A percentile compares a stretch with the other conserved stretches of the same genome.
Evolutionary conservation across 306 rosid genomes (phyloP).

Genomic region (Trifolium subterraneum): DNA sequence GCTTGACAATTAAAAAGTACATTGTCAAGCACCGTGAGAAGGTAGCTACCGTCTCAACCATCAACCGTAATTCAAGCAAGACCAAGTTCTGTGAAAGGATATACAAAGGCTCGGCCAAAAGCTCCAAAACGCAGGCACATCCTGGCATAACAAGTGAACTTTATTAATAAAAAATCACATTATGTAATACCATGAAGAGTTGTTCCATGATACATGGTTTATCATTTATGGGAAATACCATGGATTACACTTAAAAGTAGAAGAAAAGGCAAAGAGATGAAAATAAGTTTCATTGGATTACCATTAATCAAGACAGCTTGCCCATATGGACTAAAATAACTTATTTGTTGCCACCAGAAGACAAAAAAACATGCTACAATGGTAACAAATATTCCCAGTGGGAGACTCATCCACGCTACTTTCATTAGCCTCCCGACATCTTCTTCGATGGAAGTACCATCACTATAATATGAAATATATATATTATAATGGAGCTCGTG

Average conservation of each 20-base stretch:
- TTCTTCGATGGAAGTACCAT: conserved; percentile 65
- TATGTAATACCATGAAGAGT: conserved; percentile 20
- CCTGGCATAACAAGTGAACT: conserved; percentile 62
- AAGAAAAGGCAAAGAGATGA: background rate
- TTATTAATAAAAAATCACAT: conserved; percentile 29
- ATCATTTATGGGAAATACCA: background rate
- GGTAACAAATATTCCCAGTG: conserved; percentile 75
- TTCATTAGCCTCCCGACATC: conserved; percentile 75
- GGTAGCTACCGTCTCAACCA: conserved; percentile 88
- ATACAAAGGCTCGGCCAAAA: conserved; percentile 88
- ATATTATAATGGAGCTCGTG: conserved; percentile 13
- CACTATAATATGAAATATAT: conserved; percentile 54
- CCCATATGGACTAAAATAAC: conserved; percentile 70
- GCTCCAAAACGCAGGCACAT: conserved; percentile 88
- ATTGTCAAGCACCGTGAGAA: conserved; percentile 78
- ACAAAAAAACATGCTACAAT: conserved; percentile 64
- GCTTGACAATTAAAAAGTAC: conserved; percentile 71
- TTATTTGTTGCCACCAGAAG: conserved; percentile 78
- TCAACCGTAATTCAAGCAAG: conserved; percentile 74
- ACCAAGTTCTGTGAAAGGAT: conserved; percentile 92
- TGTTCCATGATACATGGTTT: background rate
- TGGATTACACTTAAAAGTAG: conserved; percentile 11
- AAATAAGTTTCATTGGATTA: conserved; percentile 36
- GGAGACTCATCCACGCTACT: conserved; percentile 88
- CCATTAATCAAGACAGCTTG: conserved; percentile 95